These are phyloP conservation scores for Fusarium sororula DNA, from an alignment of 2,329 filamentous ascomycete genomes.

Conservation along the genomic window DNA sequence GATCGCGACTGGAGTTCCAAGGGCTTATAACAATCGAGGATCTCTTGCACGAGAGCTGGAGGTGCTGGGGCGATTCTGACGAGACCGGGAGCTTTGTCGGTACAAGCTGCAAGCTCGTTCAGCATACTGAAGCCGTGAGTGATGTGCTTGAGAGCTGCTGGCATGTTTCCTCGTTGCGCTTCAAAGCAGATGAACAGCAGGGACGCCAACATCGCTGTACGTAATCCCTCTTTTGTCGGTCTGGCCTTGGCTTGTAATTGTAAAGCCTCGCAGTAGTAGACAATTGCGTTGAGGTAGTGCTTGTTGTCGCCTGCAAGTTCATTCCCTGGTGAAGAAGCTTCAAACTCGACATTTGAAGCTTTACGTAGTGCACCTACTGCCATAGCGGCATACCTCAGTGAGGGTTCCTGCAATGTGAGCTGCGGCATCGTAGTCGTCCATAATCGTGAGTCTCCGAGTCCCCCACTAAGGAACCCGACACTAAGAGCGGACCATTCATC, in stretches of 20 bases:
- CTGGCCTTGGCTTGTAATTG: slow-evolving; percentile 50
- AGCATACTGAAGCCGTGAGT: slow-evolving; percentile 53
- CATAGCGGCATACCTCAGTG: slow-evolving; percentile 52
- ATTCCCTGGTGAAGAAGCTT: slow-evolving; percentile 20
- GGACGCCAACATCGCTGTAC: slow-evolving; percentile 52
- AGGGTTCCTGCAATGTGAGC: slow-evolving; percentile 50
- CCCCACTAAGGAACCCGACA: slow-evolving; percentile 48
- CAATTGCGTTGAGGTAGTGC: slow-evolving; percentile 53
- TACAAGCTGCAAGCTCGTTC: slow-evolving; percentile 50
- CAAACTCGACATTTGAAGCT: slow-evolving; percentile 42
- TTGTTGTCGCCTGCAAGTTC: slow-evolving; percentile 43
- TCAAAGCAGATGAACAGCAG: slow-evolving; percentile 55
- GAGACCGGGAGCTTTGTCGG: slow-evolving; percentile 47
- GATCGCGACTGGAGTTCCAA: slow-evolving; percentile 52
- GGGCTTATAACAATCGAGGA: slow-evolving; percentile 52
- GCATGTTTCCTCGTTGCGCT: slow-evolving; percentile 51
- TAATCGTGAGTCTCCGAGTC: slow-evolving; percentile 46
- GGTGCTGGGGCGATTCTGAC: slow-evolving; percentile 51
- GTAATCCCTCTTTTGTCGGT: slow-evolving; percentile 49
- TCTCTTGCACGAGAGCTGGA: slow-evolving; percentile 50
- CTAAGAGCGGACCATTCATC: slow-evolving; percentile 51
- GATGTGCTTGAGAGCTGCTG: slow-evolving; percentile 53
- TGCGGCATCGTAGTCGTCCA: slow-evolving; percentile 55
- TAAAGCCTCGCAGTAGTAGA: slow-evolving; percentile 54
- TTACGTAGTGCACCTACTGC: slow-evolving; percentile 52